These are phyloP conservation scores for Aureobasidium lini DNA, from an alignment of 2,329 filamentous ascomycete genomes.

Conservation along the genomic window DNA sequence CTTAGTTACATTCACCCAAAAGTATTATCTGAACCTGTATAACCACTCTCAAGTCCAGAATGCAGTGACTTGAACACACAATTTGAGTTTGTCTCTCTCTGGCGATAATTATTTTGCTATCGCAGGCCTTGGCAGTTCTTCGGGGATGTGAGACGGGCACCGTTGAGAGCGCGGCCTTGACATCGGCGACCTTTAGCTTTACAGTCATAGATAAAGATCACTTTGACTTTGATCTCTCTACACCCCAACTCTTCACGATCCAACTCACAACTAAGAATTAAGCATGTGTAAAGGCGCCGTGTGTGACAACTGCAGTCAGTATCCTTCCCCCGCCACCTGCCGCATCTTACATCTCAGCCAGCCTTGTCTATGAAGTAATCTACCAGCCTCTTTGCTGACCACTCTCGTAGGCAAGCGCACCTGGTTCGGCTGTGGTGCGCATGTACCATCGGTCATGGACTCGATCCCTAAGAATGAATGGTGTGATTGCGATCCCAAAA, in stretches of 20 bases:
- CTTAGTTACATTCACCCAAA: conserved; percentile 8
- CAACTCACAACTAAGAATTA: not conserved
- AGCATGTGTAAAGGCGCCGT: conserved; percentile 60
- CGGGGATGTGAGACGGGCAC: not conserved
- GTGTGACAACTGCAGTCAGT: conserved; percentile 57
- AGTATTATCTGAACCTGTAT: conserved; percentile 4
- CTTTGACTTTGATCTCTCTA: not conserved
- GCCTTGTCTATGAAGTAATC: conserved; percentile 12
- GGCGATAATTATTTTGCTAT: not conserved
- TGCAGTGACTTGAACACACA: not conserved
- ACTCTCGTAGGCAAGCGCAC: conserved; percentile 23
- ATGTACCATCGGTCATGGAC: conserved; percentile 48
- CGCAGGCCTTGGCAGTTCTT: not conserved
- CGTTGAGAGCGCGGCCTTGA: not conserved
- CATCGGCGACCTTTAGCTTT: conserved; percentile 1
- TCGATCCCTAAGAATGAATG: conserved; percentile 49
- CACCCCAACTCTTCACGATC: not conserved
- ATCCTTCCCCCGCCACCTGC: not conserved
- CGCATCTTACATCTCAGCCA: conserved; percentile 7
- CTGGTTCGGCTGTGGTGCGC: conserved; percentile 29
- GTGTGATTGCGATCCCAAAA: conserved; percentile 58
- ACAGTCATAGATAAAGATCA: not conserved
- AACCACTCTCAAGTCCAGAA: not conserved
- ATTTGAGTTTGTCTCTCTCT: not conserved
- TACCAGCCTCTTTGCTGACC: conserved; percentile 9